Evolutionary conservation across 2,329 filamentous ascomycete genomes (phyloP), one percentile per base, ranked within the genome.

Genomic region (Aspergillus calidoustus): DNA sequence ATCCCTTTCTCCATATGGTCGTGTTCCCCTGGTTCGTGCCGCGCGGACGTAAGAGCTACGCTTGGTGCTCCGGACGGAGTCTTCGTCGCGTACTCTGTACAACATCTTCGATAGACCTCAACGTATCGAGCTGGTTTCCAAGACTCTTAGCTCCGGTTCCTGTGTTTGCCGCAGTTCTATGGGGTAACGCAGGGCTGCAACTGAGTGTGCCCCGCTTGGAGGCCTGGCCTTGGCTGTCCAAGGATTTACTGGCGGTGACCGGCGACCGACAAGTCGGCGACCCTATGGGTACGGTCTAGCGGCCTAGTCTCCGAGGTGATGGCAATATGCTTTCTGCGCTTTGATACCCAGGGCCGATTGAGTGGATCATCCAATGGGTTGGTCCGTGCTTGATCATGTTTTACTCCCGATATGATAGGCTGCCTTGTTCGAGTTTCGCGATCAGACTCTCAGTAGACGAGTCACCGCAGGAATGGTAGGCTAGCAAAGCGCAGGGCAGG

Each of bases 121-220:
- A 43, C 44, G 31, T 47, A 28, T 44, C 25, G 54, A 41, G 52
- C 31, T 56, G 47, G 48, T 57, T 41, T 38, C 44, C 50, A 50
- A n/a, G 22, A 22, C 38, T 41, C 38, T 22, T 52, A 30, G 9
- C 28, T 46, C 59, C 23, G 15, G 41, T 43, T 48, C 57, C 44
- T 55, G 22, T 61, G 59, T 57, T 61, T 54, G 49, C 43, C 47
- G 48, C 41, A 50, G 54, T 19, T 53, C 38, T 30, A 48, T 30
- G 15, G 31, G 15, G 59, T 61, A 57, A 54, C 54, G 34, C 50
- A 31, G 23, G 48, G 43, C 30, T 51, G n/a, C 34, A 31, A 52
- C 22, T 44, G 34, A 52, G 17, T 46, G 25, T 47, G 46, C 43
- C 41, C 30, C 52, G 28, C 31, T 53, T 53, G 53, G 54, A 28